phyloP scores from a whole-genome alignment of 2,329 filamentous ascomycete species.

The Colletotrichum shisoi region DNA sequence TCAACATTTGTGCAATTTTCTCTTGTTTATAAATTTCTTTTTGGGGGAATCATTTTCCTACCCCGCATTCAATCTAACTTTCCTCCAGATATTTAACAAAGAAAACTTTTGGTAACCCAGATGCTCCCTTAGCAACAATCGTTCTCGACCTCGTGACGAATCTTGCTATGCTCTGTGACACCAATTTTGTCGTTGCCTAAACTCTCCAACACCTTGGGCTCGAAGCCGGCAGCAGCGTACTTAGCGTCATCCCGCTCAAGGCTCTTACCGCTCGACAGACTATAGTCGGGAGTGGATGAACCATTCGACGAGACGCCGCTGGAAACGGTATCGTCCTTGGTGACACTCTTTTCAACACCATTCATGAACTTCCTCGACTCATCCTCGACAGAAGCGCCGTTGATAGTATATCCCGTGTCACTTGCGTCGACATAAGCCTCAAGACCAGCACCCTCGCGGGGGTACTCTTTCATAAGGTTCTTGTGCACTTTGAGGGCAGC shows the following conservation, averaged over 20 bases:
- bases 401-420: conserved; percentile 67
- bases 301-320: not conserved
- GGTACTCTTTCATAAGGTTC: conserved; percentile 67
- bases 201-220: not conserved
- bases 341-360: conserved; percentile 9
- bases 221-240: conserved; percentile 12
- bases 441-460: conserved; percentile 69
- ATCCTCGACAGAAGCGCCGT: conserved; percentile 41
- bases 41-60: too few relatives aligned
- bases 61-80: too few relatives aligned
- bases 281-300: conserved; percentile 24
- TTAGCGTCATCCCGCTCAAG: not conserved
- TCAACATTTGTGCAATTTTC: too few relatives aligned
- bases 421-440: conserved; percentile 74
- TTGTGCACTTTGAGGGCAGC: conserved; percentile 70
- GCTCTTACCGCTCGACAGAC: conserved; percentile 25
- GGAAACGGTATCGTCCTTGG: conserved; percentile 16
- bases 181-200: conserved; percentile 4
- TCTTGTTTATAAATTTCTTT: too few relatives aligned
- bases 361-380: not conserved
- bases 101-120: not conserved
- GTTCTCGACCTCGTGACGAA: conserved; percentile 11
- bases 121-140: not conserved
- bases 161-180: not conserved
- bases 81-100: not conserved